Conservation (phyloP, 2,329 filamentous ascomycete species). For the Xylariaceae sp. region DNA sequence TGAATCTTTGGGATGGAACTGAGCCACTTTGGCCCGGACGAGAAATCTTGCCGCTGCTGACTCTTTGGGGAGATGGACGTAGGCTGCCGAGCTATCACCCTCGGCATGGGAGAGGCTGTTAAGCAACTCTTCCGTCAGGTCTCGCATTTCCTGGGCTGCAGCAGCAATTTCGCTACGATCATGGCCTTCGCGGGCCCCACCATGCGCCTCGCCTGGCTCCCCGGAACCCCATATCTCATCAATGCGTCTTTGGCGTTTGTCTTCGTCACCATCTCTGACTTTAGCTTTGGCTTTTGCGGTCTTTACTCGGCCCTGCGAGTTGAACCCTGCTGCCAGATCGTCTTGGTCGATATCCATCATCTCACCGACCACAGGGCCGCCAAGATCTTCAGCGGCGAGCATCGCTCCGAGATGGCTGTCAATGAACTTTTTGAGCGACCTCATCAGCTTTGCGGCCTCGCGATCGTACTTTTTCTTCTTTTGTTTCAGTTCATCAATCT, state of each 20-base stretch:
- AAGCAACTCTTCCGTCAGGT: constrained; percentile 55
- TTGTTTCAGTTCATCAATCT: constrained; percentile 53
- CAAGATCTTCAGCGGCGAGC: constrained; percentile 77
- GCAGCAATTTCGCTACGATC: constrained; percentile 44
- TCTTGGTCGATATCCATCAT: constrained; percentile 59
- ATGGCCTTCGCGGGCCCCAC: constrained; percentile 22
- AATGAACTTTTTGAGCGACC: constrained; percentile 64
- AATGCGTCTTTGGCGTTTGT: constrained; percentile 54
- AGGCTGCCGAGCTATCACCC: constrained; percentile 51
- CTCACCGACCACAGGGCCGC: constrained; percentile 76
- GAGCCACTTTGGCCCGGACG: constrained; percentile 59
- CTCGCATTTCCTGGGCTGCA: constrained; percentile 52
- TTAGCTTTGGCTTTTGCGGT: constrained; percentile 41
- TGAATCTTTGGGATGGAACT: constrained; percentile 61
- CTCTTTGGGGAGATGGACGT: constrained; percentile 54
- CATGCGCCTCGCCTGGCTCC: constrained; percentile 23
- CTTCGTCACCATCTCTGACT: constrained; percentile 38
- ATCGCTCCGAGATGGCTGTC: constrained; percentile 64
- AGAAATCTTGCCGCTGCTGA: constrained; percentile 59
- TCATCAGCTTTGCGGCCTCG: constrained; percentile 56
- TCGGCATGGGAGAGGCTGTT: constrained; percentile 51
- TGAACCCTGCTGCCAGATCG: constrained; percentile 55
- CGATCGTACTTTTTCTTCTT: constrained; percentile 56
- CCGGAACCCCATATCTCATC: constrained; percentile 56
- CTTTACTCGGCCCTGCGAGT: constrained; percentile 51